Evolutionary conservation across 768 basidiomycete species (phyloP).

Genomic region (Trametes villosa): DNA sequence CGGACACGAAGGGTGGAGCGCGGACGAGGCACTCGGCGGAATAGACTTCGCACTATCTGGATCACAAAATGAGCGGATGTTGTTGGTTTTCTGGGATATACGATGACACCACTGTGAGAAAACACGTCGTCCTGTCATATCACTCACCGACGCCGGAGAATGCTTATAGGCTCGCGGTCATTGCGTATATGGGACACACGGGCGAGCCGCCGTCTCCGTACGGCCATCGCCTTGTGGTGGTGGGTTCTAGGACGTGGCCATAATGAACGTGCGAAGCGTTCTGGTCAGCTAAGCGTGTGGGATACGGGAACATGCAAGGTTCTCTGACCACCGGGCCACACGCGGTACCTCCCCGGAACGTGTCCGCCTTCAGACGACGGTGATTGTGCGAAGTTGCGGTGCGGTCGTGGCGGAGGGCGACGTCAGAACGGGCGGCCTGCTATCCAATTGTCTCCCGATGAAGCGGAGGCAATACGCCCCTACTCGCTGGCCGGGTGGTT

Average conservation of each 20-base stretch:
- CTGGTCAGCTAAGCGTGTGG: not conserved
- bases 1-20: not conserved
- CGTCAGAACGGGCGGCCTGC: not conserved
- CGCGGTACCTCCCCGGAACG: not conserved
- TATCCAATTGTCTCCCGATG: not conserved
- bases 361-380: not conserved
- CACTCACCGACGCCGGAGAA: no score
- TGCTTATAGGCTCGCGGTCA: no score
- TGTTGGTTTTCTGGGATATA: no score
- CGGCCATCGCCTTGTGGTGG: no score
- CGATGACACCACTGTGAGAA: no score
- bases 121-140: no score
- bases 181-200: no score
- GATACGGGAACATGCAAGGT: not conserved
- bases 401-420: not conserved
- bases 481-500: not conserved
- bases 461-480: slow-evolving; percentile 1
- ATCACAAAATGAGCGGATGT: no score
- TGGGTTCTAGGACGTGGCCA: not conserved
- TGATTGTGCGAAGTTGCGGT: not conserved
- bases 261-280: not conserved
- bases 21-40: not conserved
- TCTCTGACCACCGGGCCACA: not conserved
- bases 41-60: not conserved
- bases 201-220: no score